Percentiles rank a stretch among this genome's conserved stretches.
phyloP scores from a whole-genome alignment of 352 stramenopile genomes.

The Globisporangium nagaii region DNA sequence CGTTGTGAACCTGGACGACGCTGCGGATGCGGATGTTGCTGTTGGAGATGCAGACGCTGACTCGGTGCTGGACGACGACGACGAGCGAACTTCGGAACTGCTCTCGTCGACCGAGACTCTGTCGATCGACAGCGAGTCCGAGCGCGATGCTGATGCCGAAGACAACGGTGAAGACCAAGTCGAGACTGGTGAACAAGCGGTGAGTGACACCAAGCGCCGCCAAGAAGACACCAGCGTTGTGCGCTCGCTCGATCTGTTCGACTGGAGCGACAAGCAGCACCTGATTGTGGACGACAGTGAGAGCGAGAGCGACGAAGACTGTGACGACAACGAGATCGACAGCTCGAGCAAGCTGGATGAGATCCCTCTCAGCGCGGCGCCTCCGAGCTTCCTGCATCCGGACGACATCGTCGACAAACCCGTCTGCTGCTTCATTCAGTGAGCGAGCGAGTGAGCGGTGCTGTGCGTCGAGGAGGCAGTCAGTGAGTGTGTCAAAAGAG shows the following conservation, averaged over 20 bases:
- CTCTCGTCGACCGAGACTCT: too few relatives aligned
- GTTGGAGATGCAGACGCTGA: not conserved
- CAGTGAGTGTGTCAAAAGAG: too few relatives aligned
- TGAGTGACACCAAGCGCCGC: not conserved
- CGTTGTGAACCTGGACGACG: not conserved
- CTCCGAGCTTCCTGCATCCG: too few relatives aligned
- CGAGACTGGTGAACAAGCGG: not conserved
- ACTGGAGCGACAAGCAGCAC: not conserved
- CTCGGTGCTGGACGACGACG: too few relatives aligned
- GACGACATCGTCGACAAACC: too few relatives aligned
- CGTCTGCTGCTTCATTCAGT: too few relatives aligned
- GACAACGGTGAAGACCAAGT: not conserved
- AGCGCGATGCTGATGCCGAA: not conserved
- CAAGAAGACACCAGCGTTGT: not conserved
- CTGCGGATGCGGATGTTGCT: not conserved
- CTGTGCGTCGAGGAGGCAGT: too few relatives aligned
- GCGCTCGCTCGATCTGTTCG: not conserved
- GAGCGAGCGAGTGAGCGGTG: too few relatives aligned
- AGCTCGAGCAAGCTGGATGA: too few relatives aligned
- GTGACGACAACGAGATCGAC: not conserved
- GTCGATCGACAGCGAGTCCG: too few relatives aligned
- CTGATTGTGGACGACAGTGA: not conserved
- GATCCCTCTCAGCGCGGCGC: too few relatives aligned
- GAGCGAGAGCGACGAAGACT: not conserved
- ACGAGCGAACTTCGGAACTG: not conserved